Conservation (phyloP, 2,329 filamentous ascomycete species). For the Claviceps sp. region DNA sequence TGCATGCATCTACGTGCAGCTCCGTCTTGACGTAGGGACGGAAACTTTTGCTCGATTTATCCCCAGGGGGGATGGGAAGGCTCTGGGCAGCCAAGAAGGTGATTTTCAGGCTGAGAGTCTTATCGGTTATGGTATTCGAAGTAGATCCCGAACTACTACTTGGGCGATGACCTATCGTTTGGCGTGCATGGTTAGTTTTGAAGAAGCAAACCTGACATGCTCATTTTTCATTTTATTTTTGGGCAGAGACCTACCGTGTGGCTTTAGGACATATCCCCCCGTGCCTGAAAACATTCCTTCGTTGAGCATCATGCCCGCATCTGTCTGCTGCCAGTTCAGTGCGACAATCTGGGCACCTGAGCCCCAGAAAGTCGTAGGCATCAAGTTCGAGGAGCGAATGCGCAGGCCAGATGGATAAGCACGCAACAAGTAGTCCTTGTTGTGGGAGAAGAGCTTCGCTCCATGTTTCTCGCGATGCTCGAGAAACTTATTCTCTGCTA, state of each 20-base stretch:
- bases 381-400: constrained; percentile 73
- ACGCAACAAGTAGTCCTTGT: constrained; percentile 69
- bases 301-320: constrained; percentile 93
- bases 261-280: constrained; percentile 78
- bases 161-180: constrained; percentile 17
- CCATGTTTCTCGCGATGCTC: constrained; percentile 39
- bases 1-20: constrained; percentile 62
- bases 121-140: constrained; percentile 28
- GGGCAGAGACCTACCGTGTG: constrained; percentile 36
- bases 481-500: constrained; percentile 51
- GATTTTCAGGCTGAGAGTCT: constrained; percentile 56
- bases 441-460: constrained; percentile 59
- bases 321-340: constrained; percentile 84
- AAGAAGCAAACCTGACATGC: background rate
- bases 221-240: background rate
- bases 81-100: constrained; percentile 65
- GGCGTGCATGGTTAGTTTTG: background rate
- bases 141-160: constrained; percentile 11
- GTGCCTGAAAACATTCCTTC: constrained; percentile 81
- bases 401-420: constrained; percentile 76
- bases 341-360: constrained; percentile 84
- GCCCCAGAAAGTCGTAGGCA: constrained; percentile 75
- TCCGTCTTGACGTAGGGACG: constrained; percentile 74
- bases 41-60: constrained; percentile 42
- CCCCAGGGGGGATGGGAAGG: constrained; percentile 48